Evolutionary conservation across 2,329 filamentous ascomycete genomes (phyloP), one percentile per base, ranked within the genome.

Genomic region (Fusarium sp.): DNA sequence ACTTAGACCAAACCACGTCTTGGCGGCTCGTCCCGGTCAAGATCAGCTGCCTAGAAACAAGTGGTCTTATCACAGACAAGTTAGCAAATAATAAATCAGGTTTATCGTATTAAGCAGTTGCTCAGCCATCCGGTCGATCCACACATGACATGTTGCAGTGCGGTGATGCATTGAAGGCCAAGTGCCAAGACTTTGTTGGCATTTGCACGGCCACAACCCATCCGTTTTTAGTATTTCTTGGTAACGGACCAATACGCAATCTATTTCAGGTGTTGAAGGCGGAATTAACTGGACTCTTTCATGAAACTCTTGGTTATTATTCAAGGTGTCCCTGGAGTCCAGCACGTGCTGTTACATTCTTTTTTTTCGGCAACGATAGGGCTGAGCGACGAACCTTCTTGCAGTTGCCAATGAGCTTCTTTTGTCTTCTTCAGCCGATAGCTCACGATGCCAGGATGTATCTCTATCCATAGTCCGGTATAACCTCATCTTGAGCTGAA

Each of bases 161-260:
- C 23, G 6, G 23, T 34, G 11, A 35, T 11, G 59, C 30, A 50
- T 56, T 37, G 25, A 56, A 63, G 27, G 45, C 32, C 34, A 60
- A 63, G 41, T 45, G 72, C 72, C 72, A 74, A 74, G 72, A 54
- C 45, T 11, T 27, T 61, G 58, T 58, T 63, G 63, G 43, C 59
- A 43, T 37, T 48, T 41, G 30, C 41, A 68, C 64, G 48, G 59
- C 54, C 27, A 48, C 16, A 18, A 43, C 13, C 48, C 56, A 56
- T 4, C 35, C 35, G 30, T 58, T 25, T 58, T 54, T 54, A 54
- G 48, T 54, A 14, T 20, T 32, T 32, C 48, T 52, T 52, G 48
- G 48, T 54, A 54, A 54, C 35, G 23, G 25, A 30, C 13, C 34
- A 39, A 20, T 10, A 30, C 23, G 18, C 35, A 56, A 20, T 57